Percentiles rank a stretch among this genome's conserved stretches.
phyloP scores from a whole-genome alignment of 2,329 filamentous ascomycete genomes.

The Ciborinia camelliae region DNA sequence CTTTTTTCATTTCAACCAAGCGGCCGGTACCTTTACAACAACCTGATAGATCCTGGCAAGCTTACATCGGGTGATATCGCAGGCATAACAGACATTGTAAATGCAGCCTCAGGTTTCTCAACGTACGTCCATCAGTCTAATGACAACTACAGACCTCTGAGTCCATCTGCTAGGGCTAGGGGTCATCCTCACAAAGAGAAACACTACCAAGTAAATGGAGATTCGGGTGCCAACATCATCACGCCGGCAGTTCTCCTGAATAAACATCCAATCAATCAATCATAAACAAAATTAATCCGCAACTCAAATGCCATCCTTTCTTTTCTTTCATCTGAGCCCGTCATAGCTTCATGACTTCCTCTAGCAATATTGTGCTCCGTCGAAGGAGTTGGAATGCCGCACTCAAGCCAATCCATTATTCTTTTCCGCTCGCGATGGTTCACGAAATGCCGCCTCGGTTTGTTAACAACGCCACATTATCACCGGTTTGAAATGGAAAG shows the following conservation, averaged over 20 bases:
- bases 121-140: not conserved
- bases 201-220: too few relatives aligned
- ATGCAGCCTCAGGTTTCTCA: not conserved
- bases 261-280: not conserved
- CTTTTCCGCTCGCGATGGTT: too few relatives aligned
- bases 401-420: too few relatives aligned
- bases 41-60: constrained; percentile 5
- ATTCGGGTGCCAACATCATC: not conserved
- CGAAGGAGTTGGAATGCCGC: too few relatives aligned
- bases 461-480: too few relatives aligned
- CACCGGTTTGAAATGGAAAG: too few relatives aligned
- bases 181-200: not conserved
- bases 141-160: not conserved
- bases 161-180: not conserved
- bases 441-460: too few relatives aligned
- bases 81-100: too few relatives aligned
- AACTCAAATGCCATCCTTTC: not conserved
- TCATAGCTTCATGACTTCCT: too few relatives aligned
- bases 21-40: constrained; percentile 9
- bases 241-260: not conserved
- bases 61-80: too few relatives aligned
- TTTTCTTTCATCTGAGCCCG: not conserved
- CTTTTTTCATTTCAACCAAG: constrained; percentile 10
- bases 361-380: too few relatives aligned
- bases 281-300: constrained; percentile 2